These are phyloP conservation scores for Eruca vesicaria DNA, from an alignment of 441 rosid genomes.

Conservation along the genomic window DNA sequence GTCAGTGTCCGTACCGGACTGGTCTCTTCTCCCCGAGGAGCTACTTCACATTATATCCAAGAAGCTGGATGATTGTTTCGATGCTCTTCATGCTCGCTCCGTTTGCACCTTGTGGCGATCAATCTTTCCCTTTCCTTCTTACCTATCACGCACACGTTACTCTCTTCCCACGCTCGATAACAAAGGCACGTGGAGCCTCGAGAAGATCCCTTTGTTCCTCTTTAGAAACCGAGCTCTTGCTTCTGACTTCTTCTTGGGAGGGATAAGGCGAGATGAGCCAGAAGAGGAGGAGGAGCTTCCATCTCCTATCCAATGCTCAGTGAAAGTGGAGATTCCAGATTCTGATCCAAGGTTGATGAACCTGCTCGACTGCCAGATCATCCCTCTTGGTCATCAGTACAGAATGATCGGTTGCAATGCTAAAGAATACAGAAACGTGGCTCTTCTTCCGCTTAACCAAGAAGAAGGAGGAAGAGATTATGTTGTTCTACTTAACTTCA, in stretches of 20 bases:
- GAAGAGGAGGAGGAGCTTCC: neutral
- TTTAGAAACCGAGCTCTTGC: neutral
- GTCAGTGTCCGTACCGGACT: neutral
- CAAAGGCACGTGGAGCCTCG: neutral
- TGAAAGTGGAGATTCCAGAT: neutral
- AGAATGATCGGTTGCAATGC: neutral
- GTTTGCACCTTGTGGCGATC: neutral
- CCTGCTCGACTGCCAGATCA: neutral
- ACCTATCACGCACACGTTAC: neutral
- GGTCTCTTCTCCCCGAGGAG: neutral
- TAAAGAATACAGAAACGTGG: neutral
- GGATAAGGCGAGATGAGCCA: neutral
- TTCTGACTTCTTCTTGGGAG: conserved; percentile 1
- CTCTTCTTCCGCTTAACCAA: conserved; percentile 1
- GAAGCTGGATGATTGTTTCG: neutral
- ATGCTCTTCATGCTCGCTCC: neutral
- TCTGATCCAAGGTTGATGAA: neutral
- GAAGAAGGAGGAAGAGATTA: neutral
- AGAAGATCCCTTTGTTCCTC: neutral
- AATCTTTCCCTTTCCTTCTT: neutral
- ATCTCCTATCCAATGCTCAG: neutral
- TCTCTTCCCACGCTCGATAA: neutral
- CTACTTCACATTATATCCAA: neutral
- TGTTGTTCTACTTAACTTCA: neutral
- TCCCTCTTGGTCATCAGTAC: conserved; percentile 5